A percentile compares a stretch with the other conserved stretches of the same genome.
These are phyloP conservation scores for Fusarium vanettenii DNA, from an alignment of 2,329 filamentous ascomycete species.

Conservation along the genomic window DNA sequence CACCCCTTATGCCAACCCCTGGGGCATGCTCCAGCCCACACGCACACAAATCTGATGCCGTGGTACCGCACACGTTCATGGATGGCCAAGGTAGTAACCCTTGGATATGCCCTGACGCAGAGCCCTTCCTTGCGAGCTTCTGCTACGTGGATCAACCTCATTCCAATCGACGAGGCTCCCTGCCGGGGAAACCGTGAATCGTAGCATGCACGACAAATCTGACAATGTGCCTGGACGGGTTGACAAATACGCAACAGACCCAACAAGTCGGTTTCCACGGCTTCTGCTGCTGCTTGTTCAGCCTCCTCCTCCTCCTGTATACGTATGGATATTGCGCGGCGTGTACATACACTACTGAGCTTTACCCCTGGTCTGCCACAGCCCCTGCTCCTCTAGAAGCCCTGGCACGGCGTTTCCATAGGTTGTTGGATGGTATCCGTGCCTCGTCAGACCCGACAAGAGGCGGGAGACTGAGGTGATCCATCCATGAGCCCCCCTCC, in stretches of 20 bases:
- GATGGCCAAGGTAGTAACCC: slow-evolving; percentile 18
- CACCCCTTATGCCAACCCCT: slow-evolving; percentile 24
- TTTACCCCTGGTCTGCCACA: slow-evolving; percentile 23
- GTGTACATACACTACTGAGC: slow-evolving; percentile 2
- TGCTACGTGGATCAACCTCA: slow-evolving; percentile 33
- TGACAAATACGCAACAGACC: background rate
- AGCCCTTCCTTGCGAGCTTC: slow-evolving; percentile 9
- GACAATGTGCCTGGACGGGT: background rate
- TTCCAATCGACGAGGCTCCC: slow-evolving; percentile 26
- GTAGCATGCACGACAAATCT: background rate
- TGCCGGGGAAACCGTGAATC: slow-evolving; percentile 15
- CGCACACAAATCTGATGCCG: slow-evolving; percentile 8
- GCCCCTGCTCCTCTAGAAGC: slow-evolving; percentile 10
- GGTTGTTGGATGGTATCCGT: slow-evolving; percentile 7
- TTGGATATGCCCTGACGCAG: slow-evolving; percentile 4
- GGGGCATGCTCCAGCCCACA: slow-evolving; percentile 10
- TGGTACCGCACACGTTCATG: slow-evolving; percentile 6
- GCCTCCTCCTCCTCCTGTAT: background rate
- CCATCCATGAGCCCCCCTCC: slow-evolving; percentile 1
- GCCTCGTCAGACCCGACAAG: slow-evolving; percentile 16
- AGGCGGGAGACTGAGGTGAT: slow-evolving; percentile 6
- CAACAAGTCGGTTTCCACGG: background rate
- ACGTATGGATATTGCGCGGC: slow-evolving; percentile 2
- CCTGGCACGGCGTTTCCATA: slow-evolving; percentile 13
- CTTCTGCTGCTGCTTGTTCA: background rate